Base-by-base conservation (phyloP, 768 basidiomycete genomes). In the Kwoniella newhampshirensis region DNA sequence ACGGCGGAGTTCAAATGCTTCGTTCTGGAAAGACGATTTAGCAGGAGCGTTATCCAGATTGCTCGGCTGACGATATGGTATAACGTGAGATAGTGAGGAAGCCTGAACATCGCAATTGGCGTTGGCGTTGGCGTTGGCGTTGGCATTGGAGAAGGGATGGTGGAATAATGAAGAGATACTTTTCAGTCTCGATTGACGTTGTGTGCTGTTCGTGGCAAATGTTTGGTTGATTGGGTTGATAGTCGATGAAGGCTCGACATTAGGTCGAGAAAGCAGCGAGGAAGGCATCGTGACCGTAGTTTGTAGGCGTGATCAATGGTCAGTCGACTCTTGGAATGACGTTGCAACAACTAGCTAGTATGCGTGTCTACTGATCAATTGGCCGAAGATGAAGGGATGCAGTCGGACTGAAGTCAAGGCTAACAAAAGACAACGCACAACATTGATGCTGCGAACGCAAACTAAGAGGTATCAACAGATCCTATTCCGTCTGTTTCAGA, bases 141-240 rank as follows among this genome's bases (percentile, higher is more conserved):
- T 17, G 5, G 37, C 2, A 15, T 49, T 28, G 7, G 37, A 42
- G 48, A 43, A 48, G 15, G 39, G 40, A 18, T 40, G 47, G 32
- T 40, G 47, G 32, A 57, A 57, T 37, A 57, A 44, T 12, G 55
- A 57, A 12, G 55, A 50, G 21, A 57, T 57, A 12, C 39, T 35
- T 35, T 37, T 57, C 21, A 57, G 45, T 18, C 48, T 56, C 21
- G 32, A 47, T 11, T 48, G 54, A 26, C 37, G 40, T 17, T 39
- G 43, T 4, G 44, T 18, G 17, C 47, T 30, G 11, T 32, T 30
- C 3, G 47, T 30, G 8, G 32, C 32, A 48, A 40, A 21, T 40
- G 17, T 25, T 37, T n/a, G 40, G 26, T 21, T 23, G 50, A 35
- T 13, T 36, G 8, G 3, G 21, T 18, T 20, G 23, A 17, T 1